Evolutionary conservation across 805 yeast genomes (phyloP).

Genomic region (Tetrapisispora pingtungensis): DNA sequence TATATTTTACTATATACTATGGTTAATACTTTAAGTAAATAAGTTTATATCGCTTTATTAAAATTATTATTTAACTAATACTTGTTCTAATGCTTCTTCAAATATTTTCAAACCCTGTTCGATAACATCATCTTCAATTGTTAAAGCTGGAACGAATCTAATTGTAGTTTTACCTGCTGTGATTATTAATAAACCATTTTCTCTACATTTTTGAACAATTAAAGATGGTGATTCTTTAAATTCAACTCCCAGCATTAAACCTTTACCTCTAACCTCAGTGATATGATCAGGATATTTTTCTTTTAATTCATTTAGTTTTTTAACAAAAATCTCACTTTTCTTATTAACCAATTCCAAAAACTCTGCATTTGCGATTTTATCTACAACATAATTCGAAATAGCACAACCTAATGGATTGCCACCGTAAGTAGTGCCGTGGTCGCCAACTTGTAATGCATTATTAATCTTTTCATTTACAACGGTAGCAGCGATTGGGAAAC

Average conservation of each 20-base stretch:
- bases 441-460: constrained; percentile 68
- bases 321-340: constrained; percentile 48
- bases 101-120: constrained; percentile 64
- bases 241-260: constrained; percentile 78
- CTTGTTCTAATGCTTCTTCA: constrained; percentile 34
- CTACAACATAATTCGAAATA: constrained; percentile 68
- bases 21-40: neutral
- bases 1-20: constrained; percentile 1
- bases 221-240: constrained; percentile 51
- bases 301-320: constrained; percentile 41
- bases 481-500: constrained; percentile 93
- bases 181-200: constrained; percentile 71
- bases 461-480: constrained; percentile 77
- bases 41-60: neutral
- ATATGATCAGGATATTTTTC: constrained; percentile 52
- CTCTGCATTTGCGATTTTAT: constrained; percentile 47
- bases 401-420: constrained; percentile 91
- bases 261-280: constrained; percentile 73
- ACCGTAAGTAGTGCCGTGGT: constrained; percentile 96
- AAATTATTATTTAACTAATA: neutral
- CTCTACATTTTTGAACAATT: constrained; percentile 61
- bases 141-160: constrained; percentile 87
- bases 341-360: constrained; percentile 52
- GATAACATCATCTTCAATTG: constrained; percentile 60
- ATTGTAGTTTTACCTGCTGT: constrained; percentile 90